These are phyloP conservation scores for Athelia sp. DNA, from an alignment of 1,284 basidiomycete species.

Conservation along the genomic window DNA sequence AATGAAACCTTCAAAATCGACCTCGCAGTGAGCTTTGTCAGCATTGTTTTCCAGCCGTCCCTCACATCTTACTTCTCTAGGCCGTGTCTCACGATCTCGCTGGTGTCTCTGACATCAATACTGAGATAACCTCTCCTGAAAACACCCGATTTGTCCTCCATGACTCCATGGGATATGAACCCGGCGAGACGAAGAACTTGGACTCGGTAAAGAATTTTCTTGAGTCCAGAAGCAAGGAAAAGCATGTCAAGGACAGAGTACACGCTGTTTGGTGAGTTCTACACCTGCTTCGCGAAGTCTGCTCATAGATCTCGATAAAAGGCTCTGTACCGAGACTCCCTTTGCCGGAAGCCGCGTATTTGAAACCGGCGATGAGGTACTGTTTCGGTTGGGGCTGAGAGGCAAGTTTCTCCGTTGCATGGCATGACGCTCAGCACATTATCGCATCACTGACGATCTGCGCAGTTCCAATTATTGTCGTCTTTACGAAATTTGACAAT, in stretches of 20 bases:
- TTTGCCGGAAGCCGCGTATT: constrained; percentile 15
- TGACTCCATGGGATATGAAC: constrained; percentile 23
- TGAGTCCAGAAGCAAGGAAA: constrained; percentile 7
- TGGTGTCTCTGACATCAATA: constrained; percentile 18
- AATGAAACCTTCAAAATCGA: constrained; percentile 18
- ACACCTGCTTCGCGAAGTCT: not conserved
- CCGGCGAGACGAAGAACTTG: constrained; percentile 17
- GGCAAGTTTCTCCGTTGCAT: not conserved
- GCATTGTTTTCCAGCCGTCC: not conserved
- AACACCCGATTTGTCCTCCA: constrained; percentile 22
- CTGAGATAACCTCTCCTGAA: constrained; percentile 17
- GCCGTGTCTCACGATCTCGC: constrained; percentile 13
- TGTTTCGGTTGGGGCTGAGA: constrained; percentile 15
- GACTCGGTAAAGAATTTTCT: constrained; percentile 19
- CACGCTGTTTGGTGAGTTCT: constrained; percentile 23
- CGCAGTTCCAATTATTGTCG: constrained; percentile 22
- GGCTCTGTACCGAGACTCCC: constrained; percentile 22
- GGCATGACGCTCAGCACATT: too few species aligned
- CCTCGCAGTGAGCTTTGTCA: constrained; percentile 11
- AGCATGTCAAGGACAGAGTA: constrained; percentile 17
- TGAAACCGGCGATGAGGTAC: constrained; percentile 18
- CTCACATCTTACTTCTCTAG: constrained; percentile 5
- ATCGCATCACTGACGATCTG: too few species aligned
- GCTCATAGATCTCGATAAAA: not conserved
- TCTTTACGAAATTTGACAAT: constrained; percentile 24